Evolutionary conservation across 495 filamentous ascomycete genomes (phyloP).

Genomic region (Hypoxylon subgilvum): DNA sequence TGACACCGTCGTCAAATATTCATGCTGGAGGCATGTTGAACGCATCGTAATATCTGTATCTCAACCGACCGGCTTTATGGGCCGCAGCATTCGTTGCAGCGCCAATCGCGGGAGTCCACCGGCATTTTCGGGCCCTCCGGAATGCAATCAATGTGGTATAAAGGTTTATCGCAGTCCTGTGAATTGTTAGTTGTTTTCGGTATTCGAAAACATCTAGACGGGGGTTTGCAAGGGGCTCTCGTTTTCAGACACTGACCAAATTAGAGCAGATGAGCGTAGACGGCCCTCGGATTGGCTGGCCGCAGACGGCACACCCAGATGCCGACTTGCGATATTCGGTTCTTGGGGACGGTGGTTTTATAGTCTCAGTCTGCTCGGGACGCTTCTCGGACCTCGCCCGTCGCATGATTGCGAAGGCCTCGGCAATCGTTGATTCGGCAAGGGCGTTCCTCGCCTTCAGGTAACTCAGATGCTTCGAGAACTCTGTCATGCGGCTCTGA

Average conservation of each 20-base stretch:
- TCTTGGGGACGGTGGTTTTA: conserved; percentile 36
- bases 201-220: neutral
- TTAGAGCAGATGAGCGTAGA: conserved; percentile 51
- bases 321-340: conserved; percentile 39
- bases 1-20: neutral
- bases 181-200: conserved; percentile 25
- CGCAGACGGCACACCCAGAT: conserved; percentile 49
- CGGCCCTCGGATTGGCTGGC: conserved; percentile 46
- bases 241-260: conserved; percentile 42
- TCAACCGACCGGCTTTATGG: neutral
- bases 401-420: conserved; percentile 47
- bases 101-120: conserved; percentile 34
- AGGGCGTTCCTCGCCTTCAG: conserved; percentile 52
- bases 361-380: conserved; percentile 26
- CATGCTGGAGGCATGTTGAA: neutral
- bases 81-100: conserved; percentile 37
- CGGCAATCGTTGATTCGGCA: conserved; percentile 41
- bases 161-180: conserved; percentile 45
- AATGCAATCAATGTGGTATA: conserved; percentile 42
- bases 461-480: conserved; percentile 52
- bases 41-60: neutral
- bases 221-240: neutral
- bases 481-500: conserved; percentile 49
- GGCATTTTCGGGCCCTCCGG: conserved; percentile 24
- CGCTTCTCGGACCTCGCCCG: conserved; percentile 40